Base-by-base conservation (phyloP, 352 stramenopile genomes). In the Globisporangium irregulare region DNA sequence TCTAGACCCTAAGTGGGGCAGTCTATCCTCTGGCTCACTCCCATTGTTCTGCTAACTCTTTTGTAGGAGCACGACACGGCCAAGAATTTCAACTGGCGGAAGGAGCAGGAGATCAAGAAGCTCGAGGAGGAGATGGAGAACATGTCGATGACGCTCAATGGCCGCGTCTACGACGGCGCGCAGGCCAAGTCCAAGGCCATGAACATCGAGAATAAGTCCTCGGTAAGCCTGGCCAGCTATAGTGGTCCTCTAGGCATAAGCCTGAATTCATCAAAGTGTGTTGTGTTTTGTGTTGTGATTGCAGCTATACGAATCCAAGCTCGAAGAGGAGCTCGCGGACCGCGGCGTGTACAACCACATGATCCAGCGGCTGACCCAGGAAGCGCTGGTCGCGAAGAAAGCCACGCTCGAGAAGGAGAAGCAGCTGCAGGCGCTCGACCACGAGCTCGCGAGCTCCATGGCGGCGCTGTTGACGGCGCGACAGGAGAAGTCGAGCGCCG, bases 311-410 rank as follows among this genome's bases (percentile, higher is more conserved):
- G 82, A 94, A 32, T 84, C 86, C 27, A 92, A 92, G 51, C 69
- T 94, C 5, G 86, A 91, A 4, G 86, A 92, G 58, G 86, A 94
- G 63, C 61, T 91, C 15, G 75, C 73, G 0, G 86, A 94, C 34
- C 78, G 79, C 7, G 83, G 84, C 10, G 82, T 94, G 53, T 94
- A 93, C 73, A 92, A 78, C 46, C 84, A 94, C 70, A 94, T 92
- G 87, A 92, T 94, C 69, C 75, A 92, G 51, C 83, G 87, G 6
- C 66, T 94, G 27, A 76, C 80, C 6, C 74, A 73, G 22, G 87
- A 94, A 58, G 80, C 85, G 7, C 68, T 90, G 0, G 68, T 69
- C 1, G 77, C 81, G 22, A 94, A 91, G 72, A 94, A 94, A 57
- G 64, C 72, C 18, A 91, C 81, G 29, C 51, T 88, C 18, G 75